These are phyloP conservation scores for Solanum gandarillasii DNA, from an alignment of 257 asterid genomes.

Conservation along the genomic window DNA sequence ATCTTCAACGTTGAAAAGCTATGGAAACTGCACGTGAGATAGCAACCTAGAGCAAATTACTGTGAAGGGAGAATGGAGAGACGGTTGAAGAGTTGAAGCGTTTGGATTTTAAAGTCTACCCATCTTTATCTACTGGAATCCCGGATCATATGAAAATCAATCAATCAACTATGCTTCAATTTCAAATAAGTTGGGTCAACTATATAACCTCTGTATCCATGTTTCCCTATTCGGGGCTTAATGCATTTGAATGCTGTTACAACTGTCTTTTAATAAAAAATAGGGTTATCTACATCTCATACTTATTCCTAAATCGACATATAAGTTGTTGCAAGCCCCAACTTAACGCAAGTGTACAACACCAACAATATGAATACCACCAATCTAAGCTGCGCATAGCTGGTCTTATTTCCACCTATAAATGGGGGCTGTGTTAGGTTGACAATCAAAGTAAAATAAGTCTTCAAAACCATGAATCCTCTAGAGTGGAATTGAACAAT, in stretches of 20 bases:
- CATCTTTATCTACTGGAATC: background rate
- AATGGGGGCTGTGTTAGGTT: background rate
- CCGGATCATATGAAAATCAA: background rate
- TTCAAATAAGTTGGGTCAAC: background rate
- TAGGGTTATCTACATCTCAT: background rate
- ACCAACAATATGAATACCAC: background rate
- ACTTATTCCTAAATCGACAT: background rate
- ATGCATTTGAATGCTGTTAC: background rate
- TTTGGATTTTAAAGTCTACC: background rate
- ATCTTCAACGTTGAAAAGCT: background rate
- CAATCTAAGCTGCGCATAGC: background rate
- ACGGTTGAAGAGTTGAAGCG: background rate
- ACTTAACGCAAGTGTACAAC: background rate
- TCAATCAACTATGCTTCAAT: background rate
- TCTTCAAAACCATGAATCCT: background rate
- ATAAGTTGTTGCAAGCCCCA: background rate
- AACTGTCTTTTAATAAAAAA: background rate
- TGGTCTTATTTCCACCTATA: background rate
- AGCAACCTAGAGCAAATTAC: background rate
- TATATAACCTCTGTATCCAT: background rate
- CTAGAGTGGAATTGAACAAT: background rate
- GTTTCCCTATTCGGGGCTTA: background rate
- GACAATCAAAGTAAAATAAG: background rate
- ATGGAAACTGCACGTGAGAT: background rate
- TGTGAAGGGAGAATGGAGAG: background rate